A percentile compares a stretch with the other conserved stretches of the same genome.
These are phyloP conservation scores for Populus hybrid DNA, from an alignment of 441 rosid species.

Conservation along the genomic window DNA sequence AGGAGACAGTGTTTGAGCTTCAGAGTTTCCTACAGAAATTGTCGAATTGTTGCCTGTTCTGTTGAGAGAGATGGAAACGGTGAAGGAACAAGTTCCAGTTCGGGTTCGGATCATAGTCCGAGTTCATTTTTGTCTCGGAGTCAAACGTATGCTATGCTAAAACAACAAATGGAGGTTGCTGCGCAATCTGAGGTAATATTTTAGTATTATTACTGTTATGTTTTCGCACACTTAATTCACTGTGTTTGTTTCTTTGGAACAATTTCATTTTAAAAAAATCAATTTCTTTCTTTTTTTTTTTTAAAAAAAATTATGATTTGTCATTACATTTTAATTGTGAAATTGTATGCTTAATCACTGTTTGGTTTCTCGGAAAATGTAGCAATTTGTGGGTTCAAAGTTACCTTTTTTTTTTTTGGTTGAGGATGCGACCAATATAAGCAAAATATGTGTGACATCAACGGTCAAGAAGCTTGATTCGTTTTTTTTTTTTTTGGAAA, in stretches of 20 bases:
- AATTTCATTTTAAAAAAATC: too few relatives aligned
- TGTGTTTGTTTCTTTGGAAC: neutral
- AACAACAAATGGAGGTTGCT: slow-evolving; percentile 64
- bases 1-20: slow-evolving; percentile 14
- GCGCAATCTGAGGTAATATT: slow-evolving; percentile 52
- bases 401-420: too few relatives aligned
- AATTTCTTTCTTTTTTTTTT: too few relatives aligned
- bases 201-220: neutral
- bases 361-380: neutral
- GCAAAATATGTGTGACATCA: neutral
- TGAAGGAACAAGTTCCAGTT: slow-evolving; percentile 34
- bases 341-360: neutral
- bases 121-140: slow-evolving; percentile 40
- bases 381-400: neutral
- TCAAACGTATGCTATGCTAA: slow-evolving; percentile 54
- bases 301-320: neutral
- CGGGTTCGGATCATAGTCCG: slow-evolving; percentile 24
- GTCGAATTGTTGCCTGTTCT: slow-evolving; percentile 37
- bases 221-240: neutral
- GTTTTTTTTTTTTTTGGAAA: too few relatives aligned
- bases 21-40: slow-evolving; percentile 17
- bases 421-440: neutral
- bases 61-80: slow-evolving; percentile 24
- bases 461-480: neutral
- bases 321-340: neutral